Evolutionary conservation across 2,329 filamentous ascomycete genomes (phyloP), one percentile per base, ranked within the genome.

Genomic region (Fusarium equiseti): DNA sequence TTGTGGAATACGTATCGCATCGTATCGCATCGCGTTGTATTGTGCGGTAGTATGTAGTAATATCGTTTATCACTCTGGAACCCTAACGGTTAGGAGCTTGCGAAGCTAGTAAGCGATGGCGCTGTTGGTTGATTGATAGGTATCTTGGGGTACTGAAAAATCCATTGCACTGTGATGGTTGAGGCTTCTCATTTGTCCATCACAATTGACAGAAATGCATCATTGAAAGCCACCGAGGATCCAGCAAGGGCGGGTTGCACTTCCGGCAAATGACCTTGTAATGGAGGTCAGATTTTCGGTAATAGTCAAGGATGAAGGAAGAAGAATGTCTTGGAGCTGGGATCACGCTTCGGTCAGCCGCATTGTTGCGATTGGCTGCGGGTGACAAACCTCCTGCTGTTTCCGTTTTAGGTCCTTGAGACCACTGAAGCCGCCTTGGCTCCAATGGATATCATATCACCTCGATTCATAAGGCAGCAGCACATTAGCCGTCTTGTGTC

Each of bases 121-220:
- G 70, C 57, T 29, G 59, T 64, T 62, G 59, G 50, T 59, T 59
- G 70, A 57, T 55, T 64, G 53, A 46, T 51, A 75, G 52, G 73
- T 75, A 75, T 70, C 61, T 46, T 50, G 55, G 61, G 63, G 72
- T 75, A 75, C 67, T 72, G 61, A 7, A 40, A 65, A 66, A 64
- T 65, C 64, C 45, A 57, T 64, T 73, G 72, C 73, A 75, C 73
- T 75, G 73, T 75, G 73, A 53, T 20, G 43, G 51, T 46, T 26
- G 52, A 12, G 70, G 15, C 42, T 44, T 56, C 66, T 71, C 59
- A 75, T 74, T 75, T 73, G 73, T 52, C 67, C 60, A 63, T 71
- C 66, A 64, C 22, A 63, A 62, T 50, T 70, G 73, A 72, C 60
- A 68, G 67, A 70, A 62, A 64, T 74, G 71, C 63, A 59, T 57